Evolutionary conservation across 805 yeast species (phyloP).

Genomic region (Ogataea dorogensis): DNA sequence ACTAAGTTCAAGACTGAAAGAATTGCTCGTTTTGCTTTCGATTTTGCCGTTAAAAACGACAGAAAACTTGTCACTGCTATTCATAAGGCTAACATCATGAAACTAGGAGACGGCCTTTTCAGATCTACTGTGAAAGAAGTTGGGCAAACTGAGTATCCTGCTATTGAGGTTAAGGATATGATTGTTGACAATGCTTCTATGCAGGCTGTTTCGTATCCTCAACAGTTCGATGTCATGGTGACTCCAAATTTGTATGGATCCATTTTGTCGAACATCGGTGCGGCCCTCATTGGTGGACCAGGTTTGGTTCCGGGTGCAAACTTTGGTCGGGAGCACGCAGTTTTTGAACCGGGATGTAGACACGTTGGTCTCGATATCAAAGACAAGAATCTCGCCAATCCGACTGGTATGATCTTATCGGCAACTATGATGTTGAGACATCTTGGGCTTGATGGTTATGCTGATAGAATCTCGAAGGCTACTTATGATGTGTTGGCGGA

Average conservation of each 20-base stretch:
- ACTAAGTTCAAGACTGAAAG: constrained; percentile 94
- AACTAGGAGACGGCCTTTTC: constrained; percentile 96
- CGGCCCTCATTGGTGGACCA: constrained; percentile 96
- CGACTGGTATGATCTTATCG: constrained; percentile 95
- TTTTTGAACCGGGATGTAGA: constrained; percentile 99
- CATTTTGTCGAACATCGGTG: constrained; percentile 95
- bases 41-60: constrained; percentile 88
- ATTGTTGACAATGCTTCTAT: constrained; percentile 98
- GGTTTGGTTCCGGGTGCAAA: constrained; percentile 98
- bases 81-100: constrained; percentile 99
- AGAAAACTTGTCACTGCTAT: constrained; percentile 93
- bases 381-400: constrained; percentile 95
- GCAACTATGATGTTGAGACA: constrained; percentile 92
- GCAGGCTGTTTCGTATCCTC: constrained; percentile 99
- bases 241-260: constrained; percentile 99
- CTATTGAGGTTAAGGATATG: constrained; percentile 80
- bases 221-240: constrained; percentile 96
- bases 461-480: constrained; percentile 85
- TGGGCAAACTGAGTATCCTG: constrained; percentile 82
- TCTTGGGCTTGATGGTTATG: constrained; percentile 80
- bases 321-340: constrained; percentile 96
- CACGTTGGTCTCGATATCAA: constrained; percentile 96
- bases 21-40: constrained; percentile 95
- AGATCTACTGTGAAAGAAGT: constrained; percentile 89
- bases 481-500: constrained; percentile 88